Conservation (phyloP, 73 alveolate species). For the Paramecium sexaurelia region DNA sequence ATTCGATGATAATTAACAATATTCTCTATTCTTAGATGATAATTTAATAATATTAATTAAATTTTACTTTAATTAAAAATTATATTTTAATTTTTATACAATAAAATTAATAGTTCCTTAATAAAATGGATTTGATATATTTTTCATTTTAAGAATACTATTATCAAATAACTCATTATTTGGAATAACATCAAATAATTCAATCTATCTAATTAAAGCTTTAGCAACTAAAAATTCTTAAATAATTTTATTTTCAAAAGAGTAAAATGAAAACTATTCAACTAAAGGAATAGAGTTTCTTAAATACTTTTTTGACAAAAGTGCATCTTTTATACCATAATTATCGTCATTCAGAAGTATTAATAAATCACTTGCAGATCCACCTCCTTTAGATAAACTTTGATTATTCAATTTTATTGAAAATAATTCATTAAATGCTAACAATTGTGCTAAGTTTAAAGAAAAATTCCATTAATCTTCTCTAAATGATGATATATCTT, state of each 20-base stretch:
- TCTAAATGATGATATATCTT: background rate
- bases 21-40: background rate
- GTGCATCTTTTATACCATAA: background rate
- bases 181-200: background rate
- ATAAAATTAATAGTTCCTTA: background rate
- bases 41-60: background rate
- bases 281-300: background rate
- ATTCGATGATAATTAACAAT: background rate
- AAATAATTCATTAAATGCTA: background rate
- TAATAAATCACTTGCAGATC: background rate
- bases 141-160: background rate
- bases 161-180: background rate
- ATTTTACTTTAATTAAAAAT: background rate
- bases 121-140: background rate
- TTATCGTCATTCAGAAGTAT: background rate
- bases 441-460: background rate
- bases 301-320: background rate
- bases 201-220: background rate
- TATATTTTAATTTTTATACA: background rate
- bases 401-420: background rate
- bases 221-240: constrained; percentile 6
- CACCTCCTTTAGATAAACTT: background rate
- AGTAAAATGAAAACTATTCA: background rate
- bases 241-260: background rate
- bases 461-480: background rate